Evolutionary conservation across 1,284 basidiomycete genomes (phyloP).

Genomic region (Termitomyces sp.): DNA sequence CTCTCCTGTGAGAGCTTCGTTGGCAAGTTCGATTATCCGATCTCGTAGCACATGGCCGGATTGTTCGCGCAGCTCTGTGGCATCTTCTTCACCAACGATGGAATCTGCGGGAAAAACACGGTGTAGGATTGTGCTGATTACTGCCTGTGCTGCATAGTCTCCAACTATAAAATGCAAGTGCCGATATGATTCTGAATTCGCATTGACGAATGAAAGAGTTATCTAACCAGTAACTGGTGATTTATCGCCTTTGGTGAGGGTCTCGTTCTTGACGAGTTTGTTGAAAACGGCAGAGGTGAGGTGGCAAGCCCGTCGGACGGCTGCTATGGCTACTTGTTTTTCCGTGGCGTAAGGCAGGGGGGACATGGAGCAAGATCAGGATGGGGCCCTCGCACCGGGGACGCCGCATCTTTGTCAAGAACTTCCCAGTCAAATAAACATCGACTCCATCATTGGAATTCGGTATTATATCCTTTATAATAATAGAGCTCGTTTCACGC

Average conservation of each 20-base stretch:
- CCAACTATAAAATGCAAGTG: conserved; percentile 52
- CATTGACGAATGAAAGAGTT: neutral
- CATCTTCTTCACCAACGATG: conserved; percentile 96
- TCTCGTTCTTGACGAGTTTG: conserved; percentile 82
- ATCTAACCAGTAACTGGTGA: conserved; percentile 87
- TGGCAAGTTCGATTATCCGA: conserved; percentile 80
- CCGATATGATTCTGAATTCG: neutral
- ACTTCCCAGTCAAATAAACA: too few relatives aligned
- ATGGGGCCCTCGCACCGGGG: too few relatives aligned
- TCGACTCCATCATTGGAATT: too few relatives aligned
- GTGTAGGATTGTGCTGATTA: conserved; percentile 76
- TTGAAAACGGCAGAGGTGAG: conserved; percentile 88
- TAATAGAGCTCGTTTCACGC: too few relatives aligned
- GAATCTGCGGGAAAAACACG: conserved; percentile 80
- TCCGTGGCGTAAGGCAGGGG: conserved; percentile 27
- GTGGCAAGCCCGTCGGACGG: conserved; percentile 84
- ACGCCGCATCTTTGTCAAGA: too few relatives aligned
- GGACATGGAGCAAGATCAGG: conserved; percentile 28
- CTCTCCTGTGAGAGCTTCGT: conserved; percentile 67
- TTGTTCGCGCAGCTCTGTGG: conserved; percentile 66
- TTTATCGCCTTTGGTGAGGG: conserved; percentile 89
- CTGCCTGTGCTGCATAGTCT: conserved; percentile 87
- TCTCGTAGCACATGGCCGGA: conserved; percentile 50
- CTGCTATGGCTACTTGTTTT: conserved; percentile 74
- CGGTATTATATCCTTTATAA: too few relatives aligned